These are phyloP conservation scores for Celoporthe dispersa DNA, from an alignment of 2,329 filamentous ascomycete species.

Conservation along the genomic window DNA sequence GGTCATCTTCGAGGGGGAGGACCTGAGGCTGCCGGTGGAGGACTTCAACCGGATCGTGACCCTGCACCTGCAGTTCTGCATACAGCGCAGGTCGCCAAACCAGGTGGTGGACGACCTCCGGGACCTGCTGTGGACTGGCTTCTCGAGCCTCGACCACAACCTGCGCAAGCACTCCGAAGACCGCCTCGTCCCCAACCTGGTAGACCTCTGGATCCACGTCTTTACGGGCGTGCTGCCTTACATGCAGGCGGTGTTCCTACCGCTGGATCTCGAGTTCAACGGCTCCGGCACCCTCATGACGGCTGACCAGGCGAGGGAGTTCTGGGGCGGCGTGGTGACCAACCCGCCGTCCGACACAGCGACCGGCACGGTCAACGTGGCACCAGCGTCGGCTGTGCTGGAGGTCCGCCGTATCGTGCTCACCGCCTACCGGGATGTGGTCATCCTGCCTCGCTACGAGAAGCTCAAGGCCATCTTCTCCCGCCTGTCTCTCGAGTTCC, in stretches of 20 bases:
- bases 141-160: constrained; percentile 82
- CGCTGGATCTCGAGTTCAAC: constrained; percentile 89
- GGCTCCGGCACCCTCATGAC: constrained; percentile 81
- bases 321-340: constrained; percentile 77
- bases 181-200: constrained; percentile 83
- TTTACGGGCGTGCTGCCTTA: constrained; percentile 92
- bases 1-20: constrained; percentile 80
- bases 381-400: constrained; percentile 60
- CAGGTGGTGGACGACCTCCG: constrained; percentile 76
- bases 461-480: constrained; percentile 89
- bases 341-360: constrained; percentile 10
- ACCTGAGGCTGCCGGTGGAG: constrained; percentile 78
- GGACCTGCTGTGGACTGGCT: constrained; percentile 79
- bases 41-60: constrained; percentile 82
- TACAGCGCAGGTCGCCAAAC: constrained; percentile 72
- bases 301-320: constrained; percentile 79
- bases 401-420: constrained; percentile 90
- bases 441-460: constrained; percentile 89
- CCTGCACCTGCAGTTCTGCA: constrained; percentile 77
- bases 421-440: constrained; percentile 82
- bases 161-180: constrained; percentile 81
- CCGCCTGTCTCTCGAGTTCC: constrained; percentile 81
- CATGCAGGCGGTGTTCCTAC: constrained; percentile 92
- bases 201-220: constrained; percentile 92
- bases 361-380: constrained; percentile 47